Conservation (phyloP, 345 rosid species). For the Gossypium longicalyx region DNA sequence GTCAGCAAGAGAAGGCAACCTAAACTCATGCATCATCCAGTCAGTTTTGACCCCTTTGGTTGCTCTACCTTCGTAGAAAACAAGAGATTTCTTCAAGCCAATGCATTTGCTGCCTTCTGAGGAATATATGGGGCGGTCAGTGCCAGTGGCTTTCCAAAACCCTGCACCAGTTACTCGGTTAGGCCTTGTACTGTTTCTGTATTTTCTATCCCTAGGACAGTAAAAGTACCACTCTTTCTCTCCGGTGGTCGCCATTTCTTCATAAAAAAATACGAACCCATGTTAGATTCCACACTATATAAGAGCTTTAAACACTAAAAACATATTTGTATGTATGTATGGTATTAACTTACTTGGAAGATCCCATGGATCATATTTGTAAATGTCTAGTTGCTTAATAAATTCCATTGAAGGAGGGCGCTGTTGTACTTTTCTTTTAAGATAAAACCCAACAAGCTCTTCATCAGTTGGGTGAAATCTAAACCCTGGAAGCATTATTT, state of each 20-base stretch:
- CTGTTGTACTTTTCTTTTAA: conserved; percentile 72
- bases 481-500: conserved; percentile 76
- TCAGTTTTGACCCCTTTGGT: conserved; percentile 89
- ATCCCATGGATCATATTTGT: conserved; percentile 94
- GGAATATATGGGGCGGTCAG: conserved; percentile 84
- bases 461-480: conserved; percentile 95
- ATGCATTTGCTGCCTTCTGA: conserved; percentile 71
- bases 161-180: conserved; percentile 85
- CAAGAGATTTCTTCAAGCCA: conserved; percentile 88
- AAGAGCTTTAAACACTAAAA: not conserved
- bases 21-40: conserved; percentile 99
- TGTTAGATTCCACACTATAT: not conserved
- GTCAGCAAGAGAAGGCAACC: conserved; percentile 66
- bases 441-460: conserved; percentile 81
- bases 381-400: conserved; percentile 82
- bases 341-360: conserved; percentile 63
- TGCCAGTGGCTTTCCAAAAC: conserved; percentile 95
- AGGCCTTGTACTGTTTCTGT: conserved; percentile 82
- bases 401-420: conserved; percentile 64
- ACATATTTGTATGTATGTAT: not conserved
- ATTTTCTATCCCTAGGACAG: conserved; percentile 88
- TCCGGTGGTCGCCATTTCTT: conserved; percentile 67
- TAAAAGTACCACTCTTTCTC: conserved; percentile 90
- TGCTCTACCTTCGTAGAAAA: conserved; percentile 86
- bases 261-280: not conserved